These are phyloP conservation scores for Elsinoe arachidis DNA, from an alignment of 2,329 filamentous ascomycete genomes.

Conservation along the genomic window DNA sequence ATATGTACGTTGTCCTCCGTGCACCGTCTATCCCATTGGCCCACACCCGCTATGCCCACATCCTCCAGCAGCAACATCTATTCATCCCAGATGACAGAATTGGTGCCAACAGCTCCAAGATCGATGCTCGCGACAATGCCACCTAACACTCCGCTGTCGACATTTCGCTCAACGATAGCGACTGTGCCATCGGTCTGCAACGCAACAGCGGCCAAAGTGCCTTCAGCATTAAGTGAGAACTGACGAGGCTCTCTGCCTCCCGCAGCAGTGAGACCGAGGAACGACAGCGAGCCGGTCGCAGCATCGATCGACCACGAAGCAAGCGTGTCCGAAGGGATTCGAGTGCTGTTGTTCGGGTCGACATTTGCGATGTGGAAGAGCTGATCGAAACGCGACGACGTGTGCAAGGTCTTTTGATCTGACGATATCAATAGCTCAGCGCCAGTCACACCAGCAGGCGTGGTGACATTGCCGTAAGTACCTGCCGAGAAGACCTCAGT, in stretches of 20 bases:
- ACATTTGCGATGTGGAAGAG: slow-evolving; percentile 43
- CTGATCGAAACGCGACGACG: slow-evolving; percentile 59
- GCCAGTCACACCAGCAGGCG: slow-evolving; percentile 42
- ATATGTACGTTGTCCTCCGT: background rate
- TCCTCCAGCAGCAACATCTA: background rate
- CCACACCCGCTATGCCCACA: background rate
- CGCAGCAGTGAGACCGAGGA: slow-evolving; percentile 51
- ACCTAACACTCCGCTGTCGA: slow-evolving; percentile 41
- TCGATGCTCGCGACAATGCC: background rate
- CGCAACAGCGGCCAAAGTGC: slow-evolving; percentile 56
- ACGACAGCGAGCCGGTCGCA: slow-evolving; percentile 45
- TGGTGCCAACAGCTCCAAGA: background rate
- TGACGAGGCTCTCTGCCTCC: slow-evolving; percentile 60
- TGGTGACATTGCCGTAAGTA: slow-evolving; percentile 39
- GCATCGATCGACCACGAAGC: slow-evolving; percentile 45
- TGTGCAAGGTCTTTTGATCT: slow-evolving; percentile 52
- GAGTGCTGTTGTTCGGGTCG: slow-evolving; percentile 28
- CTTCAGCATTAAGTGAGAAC: slow-evolving; percentile 57
- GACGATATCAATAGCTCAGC: slow-evolving; percentile 46
- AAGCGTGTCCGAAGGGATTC: slow-evolving; percentile 47
- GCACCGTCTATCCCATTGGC: background rate
- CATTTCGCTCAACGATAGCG: slow-evolving; percentile 53
- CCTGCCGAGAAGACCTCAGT: slow-evolving; percentile 38
- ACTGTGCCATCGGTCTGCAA: slow-evolving; percentile 55
- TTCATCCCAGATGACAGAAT: slow-evolving; percentile 3